Evolutionary conservation across 345 rosid species (phyloP).

Genomic region (Passiflora organensis): DNA sequence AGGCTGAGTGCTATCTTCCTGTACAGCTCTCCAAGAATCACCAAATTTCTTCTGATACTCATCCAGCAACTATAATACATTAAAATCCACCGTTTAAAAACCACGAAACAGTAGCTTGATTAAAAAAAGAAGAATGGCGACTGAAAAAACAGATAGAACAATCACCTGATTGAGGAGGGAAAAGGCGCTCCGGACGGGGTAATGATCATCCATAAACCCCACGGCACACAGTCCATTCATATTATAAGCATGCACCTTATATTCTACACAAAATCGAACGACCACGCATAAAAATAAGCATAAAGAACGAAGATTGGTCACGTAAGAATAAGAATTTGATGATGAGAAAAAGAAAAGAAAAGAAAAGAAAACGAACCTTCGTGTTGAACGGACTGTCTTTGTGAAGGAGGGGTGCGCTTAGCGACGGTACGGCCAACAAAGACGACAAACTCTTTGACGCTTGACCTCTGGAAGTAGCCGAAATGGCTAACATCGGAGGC

Average conservation of each 20-base stretch:
- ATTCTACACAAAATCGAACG: constrained; percentile 73
- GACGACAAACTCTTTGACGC: constrained; percentile 79
- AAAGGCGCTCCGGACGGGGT: constrained; percentile 89
- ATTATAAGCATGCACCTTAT: constrained; percentile 89
- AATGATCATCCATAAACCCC: constrained; percentile 96
- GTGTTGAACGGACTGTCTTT: constrained; percentile 90
- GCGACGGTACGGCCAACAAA: constrained; percentile 94
- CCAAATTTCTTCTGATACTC: constrained; percentile 91
- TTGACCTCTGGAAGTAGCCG: constrained; percentile 81
- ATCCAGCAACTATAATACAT: constrained; percentile 55
- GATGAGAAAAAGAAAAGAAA: background rate
- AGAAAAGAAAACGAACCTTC: constrained; percentile 45
- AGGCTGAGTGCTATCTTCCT: constrained; percentile 51
- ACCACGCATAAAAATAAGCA: background rate
- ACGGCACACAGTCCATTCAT: constrained; percentile 77
- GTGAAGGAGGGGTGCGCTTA: constrained; percentile 71
- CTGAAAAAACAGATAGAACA: too few relatives aligned
- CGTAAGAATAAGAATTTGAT: background rate
- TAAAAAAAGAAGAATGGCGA: too few relatives aligned
- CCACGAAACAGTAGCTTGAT: too few relatives aligned
- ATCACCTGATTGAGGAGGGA: constrained; percentile 83
- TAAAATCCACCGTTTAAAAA: background rate
- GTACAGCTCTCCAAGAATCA: constrained; percentile 71
- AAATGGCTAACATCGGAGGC: constrained; percentile 80
- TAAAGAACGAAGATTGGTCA: background rate